Evolutionary conservation across 768 basidiomycete genomes (phyloP).

Genomic region (Tulasnella sp.): DNA sequence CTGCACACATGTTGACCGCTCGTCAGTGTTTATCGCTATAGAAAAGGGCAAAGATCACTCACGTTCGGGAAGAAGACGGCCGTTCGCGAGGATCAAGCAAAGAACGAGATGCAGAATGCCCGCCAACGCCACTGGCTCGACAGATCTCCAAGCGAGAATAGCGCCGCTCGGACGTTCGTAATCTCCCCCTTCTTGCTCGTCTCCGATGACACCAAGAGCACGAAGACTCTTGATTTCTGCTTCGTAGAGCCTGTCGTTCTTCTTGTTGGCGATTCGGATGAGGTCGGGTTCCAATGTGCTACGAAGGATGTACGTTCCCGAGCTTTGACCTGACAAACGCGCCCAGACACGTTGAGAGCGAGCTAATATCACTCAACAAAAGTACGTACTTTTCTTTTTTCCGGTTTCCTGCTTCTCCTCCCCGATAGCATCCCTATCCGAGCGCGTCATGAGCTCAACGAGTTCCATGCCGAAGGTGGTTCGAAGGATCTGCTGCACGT

Average conservation of each 20-base stretch:
- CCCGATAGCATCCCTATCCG: too few relatives aligned
- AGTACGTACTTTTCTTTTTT: too few relatives aligned
- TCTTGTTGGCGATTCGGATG: conserved; percentile 46
- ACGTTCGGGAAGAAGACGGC: conserved; percentile 66
- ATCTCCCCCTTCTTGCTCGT: conserved; percentile 29
- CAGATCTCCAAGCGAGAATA: conserved; percentile 57
- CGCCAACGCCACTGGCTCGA: conserved; percentile 48
- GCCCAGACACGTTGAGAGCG: too few relatives aligned
- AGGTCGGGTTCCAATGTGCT: conserved; percentile 53
- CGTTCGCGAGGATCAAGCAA: conserved; percentile 71
- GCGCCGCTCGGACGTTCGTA: conserved; percentile 49
- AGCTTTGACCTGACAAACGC: too few relatives aligned
- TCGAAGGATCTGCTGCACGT: too few relatives aligned
- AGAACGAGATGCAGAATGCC: conserved; percentile 76
- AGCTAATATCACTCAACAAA: too few relatives aligned
- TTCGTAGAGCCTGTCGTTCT: conserved; percentile 34
- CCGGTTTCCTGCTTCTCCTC: conserved; percentile 13
- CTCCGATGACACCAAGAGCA: conserved; percentile 22
- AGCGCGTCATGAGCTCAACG: too few relatives aligned
- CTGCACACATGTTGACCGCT: conserved; percentile 33
- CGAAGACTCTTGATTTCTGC: conserved; percentile 42
- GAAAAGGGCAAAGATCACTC: conserved; percentile 21
- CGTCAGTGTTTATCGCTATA: not conserved
- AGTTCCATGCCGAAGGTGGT: too few relatives aligned
- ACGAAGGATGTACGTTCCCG: conserved; percentile 60